These are phyloP conservation scores for Puccinellia tenuiflora DNA, from an alignment of 176 grass and related monocot species.

Conservation along the genomic window DNA sequence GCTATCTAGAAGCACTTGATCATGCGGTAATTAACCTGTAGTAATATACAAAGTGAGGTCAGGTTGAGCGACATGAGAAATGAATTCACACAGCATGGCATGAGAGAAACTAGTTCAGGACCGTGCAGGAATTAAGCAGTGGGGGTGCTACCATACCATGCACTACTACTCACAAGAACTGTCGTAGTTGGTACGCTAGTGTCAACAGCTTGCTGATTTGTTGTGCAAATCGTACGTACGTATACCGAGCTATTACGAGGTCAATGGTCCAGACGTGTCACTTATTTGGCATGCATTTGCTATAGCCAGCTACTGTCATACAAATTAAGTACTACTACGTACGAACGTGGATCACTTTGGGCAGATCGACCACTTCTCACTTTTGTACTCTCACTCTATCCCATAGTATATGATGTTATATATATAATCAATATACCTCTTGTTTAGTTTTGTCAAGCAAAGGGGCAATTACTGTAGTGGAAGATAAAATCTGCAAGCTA, in stretches of 20 bases:
- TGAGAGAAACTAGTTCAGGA: background rate
- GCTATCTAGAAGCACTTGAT: background rate
- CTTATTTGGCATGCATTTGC: constrained; percentile 6
- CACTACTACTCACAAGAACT: constrained; percentile 41
- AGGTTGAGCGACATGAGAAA: background rate
- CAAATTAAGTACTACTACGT: background rate
- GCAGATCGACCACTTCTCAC: background rate
- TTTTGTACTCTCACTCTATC: too few relatives aligned
- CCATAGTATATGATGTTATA: too few relatives aligned
- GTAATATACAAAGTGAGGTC: background rate
- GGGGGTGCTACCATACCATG: constrained; percentile 11
- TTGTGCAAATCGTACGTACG: constrained; percentile 34
- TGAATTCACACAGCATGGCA: background rate
- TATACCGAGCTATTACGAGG: constrained; percentile 21
- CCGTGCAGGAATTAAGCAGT: constrained; percentile 6
- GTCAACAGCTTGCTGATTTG: constrained; percentile 35
- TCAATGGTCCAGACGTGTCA: constrained; percentile 29
- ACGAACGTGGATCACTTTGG: background rate
- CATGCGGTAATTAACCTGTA: background rate
- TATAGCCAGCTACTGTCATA: background rate
- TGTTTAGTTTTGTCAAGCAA: too few relatives aligned
- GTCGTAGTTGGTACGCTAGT: constrained; percentile 32
- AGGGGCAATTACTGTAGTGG: too few relatives aligned
- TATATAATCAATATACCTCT: too few relatives aligned
- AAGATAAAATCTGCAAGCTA: too few relatives aligned